Conservation (phyloP, 208 protist genomes). For the Plasmodiophora brassicae region DNA sequence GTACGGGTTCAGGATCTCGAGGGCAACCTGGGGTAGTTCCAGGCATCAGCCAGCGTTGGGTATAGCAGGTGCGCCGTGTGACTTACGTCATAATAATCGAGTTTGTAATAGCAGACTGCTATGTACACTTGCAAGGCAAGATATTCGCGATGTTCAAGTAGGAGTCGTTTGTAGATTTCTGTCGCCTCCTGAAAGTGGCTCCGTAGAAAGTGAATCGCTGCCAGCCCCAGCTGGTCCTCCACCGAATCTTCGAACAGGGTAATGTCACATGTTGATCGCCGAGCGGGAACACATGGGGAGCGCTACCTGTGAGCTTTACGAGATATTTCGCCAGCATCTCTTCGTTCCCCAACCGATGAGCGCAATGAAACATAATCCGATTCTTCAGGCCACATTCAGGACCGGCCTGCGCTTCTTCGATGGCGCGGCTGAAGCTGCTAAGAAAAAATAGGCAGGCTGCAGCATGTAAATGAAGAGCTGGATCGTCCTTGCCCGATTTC, state of each 20-base stretch:
- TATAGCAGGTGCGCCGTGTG: background rate
- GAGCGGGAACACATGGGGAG: background rate
- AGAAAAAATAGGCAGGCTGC: conserved; percentile 60
- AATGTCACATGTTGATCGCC: too few relatives aligned
- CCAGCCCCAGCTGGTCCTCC: conserved; percentile 74
- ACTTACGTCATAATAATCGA: conserved; percentile 83
- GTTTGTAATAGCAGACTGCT: conserved; percentile 94
- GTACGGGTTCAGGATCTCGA: conserved; percentile 38
- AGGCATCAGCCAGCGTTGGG: background rate
- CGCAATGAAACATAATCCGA: conserved; percentile 84
- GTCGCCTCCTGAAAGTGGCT: conserved; percentile 89
- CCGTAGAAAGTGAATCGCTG: conserved; percentile 85
- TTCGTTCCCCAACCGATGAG: conserved; percentile 83
- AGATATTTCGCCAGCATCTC: conserved; percentile 29
- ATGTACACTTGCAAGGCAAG: conserved; percentile 78
- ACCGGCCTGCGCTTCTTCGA: conserved; percentile 68
- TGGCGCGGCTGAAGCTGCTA: conserved; percentile 76
- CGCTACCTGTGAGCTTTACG: background rate
- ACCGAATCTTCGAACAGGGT: conserved; percentile 42
- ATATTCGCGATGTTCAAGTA: conserved; percentile 75
- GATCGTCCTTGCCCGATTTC: conserved; percentile 67
- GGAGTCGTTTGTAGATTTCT: conserved; percentile 91
- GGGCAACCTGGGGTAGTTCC: background rate
- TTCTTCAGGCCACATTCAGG: conserved; percentile 72
- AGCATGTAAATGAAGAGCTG: conserved; percentile 46